Conservation (phyloP, 306 rosid genomes). For the Pterocarpus macrocarpus region DNA sequence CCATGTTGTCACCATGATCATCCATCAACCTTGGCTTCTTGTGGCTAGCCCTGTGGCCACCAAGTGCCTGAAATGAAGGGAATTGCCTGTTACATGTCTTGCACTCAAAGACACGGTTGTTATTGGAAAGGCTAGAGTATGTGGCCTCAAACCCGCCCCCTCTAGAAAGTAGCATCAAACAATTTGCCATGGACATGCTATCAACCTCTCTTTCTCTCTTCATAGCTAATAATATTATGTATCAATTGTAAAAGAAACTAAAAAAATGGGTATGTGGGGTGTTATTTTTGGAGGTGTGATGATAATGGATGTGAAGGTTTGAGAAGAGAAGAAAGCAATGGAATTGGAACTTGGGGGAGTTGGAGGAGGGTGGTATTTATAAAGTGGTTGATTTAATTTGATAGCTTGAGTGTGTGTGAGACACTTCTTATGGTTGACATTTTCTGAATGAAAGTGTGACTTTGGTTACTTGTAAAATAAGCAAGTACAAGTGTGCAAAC, state of each 20-base stretch:
- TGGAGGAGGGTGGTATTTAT: neutral
- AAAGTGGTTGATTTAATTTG: neutral
- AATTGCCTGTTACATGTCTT: conserved; percentile 90
- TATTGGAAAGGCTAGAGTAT: conserved; percentile 15
- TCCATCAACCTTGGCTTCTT: conserved; percentile 72
- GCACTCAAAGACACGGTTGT: conserved; percentile 83
- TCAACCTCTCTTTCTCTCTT: conserved; percentile 84
- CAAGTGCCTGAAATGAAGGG: conserved; percentile 92
- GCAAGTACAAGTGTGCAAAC: conserved; percentile 23
- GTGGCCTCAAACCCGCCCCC: conserved; percentile 49
- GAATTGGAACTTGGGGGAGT: neutral
- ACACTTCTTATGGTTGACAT: neutral
- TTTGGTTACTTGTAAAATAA: conserved; percentile 50
- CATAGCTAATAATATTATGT: conserved; percentile 45
- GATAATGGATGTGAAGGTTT: neutral
- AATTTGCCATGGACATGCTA: conserved; percentile 79
- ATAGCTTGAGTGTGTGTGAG: neutral
- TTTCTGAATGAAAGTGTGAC: conserved; percentile 26
- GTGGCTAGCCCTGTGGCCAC: conserved; percentile 98
- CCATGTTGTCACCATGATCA: conserved; percentile 38
- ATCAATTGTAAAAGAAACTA: neutral
- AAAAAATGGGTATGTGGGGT: neutral
- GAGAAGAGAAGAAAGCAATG: neutral
- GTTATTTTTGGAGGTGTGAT: too few species aligned
- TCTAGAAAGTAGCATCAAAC: conserved; percentile 85